Evolutionary conservation across 495 filamentous ascomycete species (phyloP), one percentile per base, ranked within the genome.

Genomic region (Alectoria sarmentosa): DNA sequence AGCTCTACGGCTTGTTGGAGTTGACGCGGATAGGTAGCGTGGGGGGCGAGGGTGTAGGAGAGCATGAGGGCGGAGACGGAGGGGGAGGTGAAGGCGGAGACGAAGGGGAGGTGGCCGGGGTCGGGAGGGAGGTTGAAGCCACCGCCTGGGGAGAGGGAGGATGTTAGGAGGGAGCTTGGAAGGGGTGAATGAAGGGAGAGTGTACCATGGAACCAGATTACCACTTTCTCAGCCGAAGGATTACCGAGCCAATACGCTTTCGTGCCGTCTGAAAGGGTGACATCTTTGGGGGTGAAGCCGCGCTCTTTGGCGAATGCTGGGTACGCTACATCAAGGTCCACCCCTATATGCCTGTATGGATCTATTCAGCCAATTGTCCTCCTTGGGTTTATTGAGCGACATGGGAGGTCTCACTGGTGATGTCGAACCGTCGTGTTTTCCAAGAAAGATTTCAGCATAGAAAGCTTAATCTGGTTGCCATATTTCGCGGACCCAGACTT

Each of bases 171-270:
- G 10, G 30, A 44, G 49, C 73, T 61, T n/a, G 21, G 23, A 48
- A 17, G 55, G 44, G 42, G 48, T 37, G 56, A 23, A 23, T 30
- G 15, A 32, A 38, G 58, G 36, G 36, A 13, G 56, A 21, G 68
- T 74, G 39, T 38, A 85, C 82, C 86, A 63, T 86, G 84, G 67
- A 83, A 84, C 69, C 82, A 88, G 8, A 88, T 38, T 10, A 89
- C 66, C 0, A 84, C 73, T 38, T 84, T 81, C 71, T 84, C 76
- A 11, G 84, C 83, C 42, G 76, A 73, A 58, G 78, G 76, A 42
- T 77, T 74, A 7, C 86, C 86, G 11, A 88, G 70, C 86, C 86
- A 88, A 66, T 83, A 81, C 32, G 80, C 84, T 60, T 75, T 73
- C 17, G 79, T 77, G 42, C 79, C 82, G 48, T 82, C 75, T 11